phyloP scores from a whole-genome alignment of 805 yeast species.

The Wickerhamomyces queroliae region DNA sequence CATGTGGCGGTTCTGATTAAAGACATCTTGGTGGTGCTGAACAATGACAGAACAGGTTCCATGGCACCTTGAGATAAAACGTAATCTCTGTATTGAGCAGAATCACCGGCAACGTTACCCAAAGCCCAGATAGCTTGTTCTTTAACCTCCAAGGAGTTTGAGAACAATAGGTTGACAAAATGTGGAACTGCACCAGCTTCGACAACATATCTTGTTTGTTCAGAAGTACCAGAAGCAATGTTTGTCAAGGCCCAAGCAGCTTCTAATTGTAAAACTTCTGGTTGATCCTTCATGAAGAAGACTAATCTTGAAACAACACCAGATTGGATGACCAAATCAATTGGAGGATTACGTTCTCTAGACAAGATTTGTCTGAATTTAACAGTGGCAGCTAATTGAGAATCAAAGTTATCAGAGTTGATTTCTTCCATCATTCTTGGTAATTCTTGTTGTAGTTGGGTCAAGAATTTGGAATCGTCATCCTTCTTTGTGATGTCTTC shows the following conservation, averaged over 20 bases:
- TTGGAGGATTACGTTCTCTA: slow-evolving; percentile 94
- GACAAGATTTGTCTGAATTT: slow-evolving; percentile 91
- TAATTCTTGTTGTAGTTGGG: slow-evolving; percentile 56
- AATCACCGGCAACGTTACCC: slow-evolving; percentile 98
- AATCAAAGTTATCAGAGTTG: slow-evolving; percentile 67
- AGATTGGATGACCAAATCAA: slow-evolving; percentile 83
- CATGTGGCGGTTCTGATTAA: slow-evolving; percentile 95
- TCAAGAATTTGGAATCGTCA: slow-evolving; percentile 37
- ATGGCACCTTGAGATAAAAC: slow-evolving; percentile 83
- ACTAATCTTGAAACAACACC: slow-evolving; percentile 94
- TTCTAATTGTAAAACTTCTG: slow-evolving; percentile 88
- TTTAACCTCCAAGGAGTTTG: slow-evolving; percentile 84
- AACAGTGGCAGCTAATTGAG: slow-evolving; percentile 82
- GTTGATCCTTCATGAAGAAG: slow-evolving; percentile 73
- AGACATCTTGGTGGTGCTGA: slow-evolving; percentile 80
- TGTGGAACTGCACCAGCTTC: slow-evolving; percentile 92
- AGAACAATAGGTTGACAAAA: slow-evolving; percentile 75
- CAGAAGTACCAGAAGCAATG: slow-evolving; percentile 90
- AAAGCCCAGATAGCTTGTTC: slow-evolving; percentile 99
- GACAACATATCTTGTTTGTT: slow-evolving; percentile 86
- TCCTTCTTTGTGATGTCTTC: slow-evolving; percentile 19
- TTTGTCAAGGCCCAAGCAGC: slow-evolving; percentile 99
- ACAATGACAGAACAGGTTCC: slow-evolving; percentile 77
- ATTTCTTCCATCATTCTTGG: slow-evolving; percentile 84
- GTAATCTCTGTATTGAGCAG: slow-evolving; percentile 82